Percentiles rank a stretch among this genome's conserved stretches.
phyloP scores from a whole-genome alignment of 2,329 filamentous ascomycete genomes.

The Monosporascus sp. region DNA sequence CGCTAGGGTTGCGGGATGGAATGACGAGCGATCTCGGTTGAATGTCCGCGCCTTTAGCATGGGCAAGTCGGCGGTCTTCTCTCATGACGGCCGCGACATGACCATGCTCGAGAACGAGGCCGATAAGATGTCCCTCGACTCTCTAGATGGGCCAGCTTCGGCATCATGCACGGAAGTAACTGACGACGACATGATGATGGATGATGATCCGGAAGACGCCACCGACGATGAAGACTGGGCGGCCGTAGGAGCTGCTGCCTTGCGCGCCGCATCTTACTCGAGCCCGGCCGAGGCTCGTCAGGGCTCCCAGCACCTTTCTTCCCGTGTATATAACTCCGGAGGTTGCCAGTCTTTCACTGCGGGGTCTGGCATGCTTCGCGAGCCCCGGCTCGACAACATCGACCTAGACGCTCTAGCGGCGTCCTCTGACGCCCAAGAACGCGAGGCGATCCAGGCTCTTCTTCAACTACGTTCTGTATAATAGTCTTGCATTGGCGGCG shows the following conservation, averaged over 20 bases:
- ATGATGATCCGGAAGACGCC: constrained; percentile 74
- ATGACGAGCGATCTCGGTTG: constrained; percentile 41
- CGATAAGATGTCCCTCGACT: constrained; percentile 88
- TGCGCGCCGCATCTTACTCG: constrained; percentile 63
- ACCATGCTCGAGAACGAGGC: constrained; percentile 78
- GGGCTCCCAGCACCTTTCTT: constrained; percentile 40
- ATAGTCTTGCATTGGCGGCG: constrained; percentile 51
- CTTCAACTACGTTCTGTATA: constrained; percentile 76
- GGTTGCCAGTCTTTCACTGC: constrained; percentile 44
- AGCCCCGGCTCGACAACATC: constrained; percentile 45
- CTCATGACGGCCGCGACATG: constrained; percentile 61
- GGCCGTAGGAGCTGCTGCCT: constrained; percentile 76
- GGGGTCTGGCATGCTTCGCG: constrained; percentile 47
- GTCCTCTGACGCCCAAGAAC: constrained; percentile 65
- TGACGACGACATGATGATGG: constrained; percentile 58
- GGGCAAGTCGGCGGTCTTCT: constrained; percentile 69
- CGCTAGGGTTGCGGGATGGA: constrained; percentile 36
- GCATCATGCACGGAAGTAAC: constrained; percentile 73
- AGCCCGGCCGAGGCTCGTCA: constrained; percentile 51
- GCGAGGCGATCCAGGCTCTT: constrained; percentile 75
- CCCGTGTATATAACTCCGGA: constrained; percentile 43
- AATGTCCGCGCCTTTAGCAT: constrained; percentile 53
- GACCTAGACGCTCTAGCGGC: constrained; percentile 45
- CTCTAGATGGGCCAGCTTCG: constrained; percentile 60
- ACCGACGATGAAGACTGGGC: constrained; percentile 98